Conservation (phyloP, 495 filamentous ascomycete genomes). For the Corynascus novoguineensis region DNA sequence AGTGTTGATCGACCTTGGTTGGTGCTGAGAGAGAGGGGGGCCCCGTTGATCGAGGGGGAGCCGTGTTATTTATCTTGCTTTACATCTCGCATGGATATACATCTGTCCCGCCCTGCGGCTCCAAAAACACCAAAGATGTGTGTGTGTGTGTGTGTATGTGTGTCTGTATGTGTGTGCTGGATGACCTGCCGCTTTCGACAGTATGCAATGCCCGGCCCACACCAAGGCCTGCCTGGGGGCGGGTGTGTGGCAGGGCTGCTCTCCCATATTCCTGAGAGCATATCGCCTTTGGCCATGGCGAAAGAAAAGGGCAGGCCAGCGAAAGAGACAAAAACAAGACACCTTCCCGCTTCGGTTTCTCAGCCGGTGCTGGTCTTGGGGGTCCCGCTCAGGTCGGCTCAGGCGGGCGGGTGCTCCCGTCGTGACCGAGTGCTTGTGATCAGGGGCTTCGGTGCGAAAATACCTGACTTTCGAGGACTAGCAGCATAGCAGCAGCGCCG, state of each 20-base stretch:
- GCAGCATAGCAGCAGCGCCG: constrained; percentile 8
- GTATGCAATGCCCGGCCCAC: not conserved
- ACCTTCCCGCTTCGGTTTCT: constrained; percentile 28
- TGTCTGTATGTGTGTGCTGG: too few species aligned
- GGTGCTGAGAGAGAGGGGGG: constrained; percentile 5
- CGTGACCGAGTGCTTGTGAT: not conserved
- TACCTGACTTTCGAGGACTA: constrained; percentile 17
- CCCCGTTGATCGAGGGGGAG: not conserved
- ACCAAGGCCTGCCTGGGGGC: not conserved
- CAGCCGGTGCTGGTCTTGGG: constrained; percentile 13
- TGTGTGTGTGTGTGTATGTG: too few species aligned
- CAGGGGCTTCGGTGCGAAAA: not conserved
- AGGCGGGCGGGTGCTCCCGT: constrained; percentile 24
- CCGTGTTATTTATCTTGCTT: constrained; percentile 14
- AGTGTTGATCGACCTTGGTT: constrained; percentile 11
- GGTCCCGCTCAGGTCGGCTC: constrained; percentile 8
- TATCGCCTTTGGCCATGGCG: constrained; percentile 11
- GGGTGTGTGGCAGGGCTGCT: not conserved
- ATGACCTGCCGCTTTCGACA: constrained; percentile 8
- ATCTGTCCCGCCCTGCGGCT: not conserved
- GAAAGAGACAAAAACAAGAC: constrained; percentile 12
- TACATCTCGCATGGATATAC: not conserved
- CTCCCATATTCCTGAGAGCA: too few species aligned
- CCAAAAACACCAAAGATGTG: too few species aligned
- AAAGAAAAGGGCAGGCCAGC: constrained; percentile 15